phyloP scores from a whole-genome alignment of 1,284 basidiomycete species.

The Boletus semigastroideus region DNA sequence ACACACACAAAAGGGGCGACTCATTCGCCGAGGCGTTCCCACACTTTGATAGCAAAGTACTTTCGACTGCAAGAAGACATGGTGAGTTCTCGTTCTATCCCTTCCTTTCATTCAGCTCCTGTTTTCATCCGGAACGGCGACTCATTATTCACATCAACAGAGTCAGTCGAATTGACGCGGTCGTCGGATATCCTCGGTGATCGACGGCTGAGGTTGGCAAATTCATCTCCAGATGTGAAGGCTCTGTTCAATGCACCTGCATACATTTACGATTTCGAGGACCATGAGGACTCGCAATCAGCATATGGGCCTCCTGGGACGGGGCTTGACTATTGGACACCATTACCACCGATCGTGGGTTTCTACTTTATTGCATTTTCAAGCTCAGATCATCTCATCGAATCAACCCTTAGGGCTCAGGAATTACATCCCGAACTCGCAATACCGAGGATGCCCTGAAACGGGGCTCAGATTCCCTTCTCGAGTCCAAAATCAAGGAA shows the following conservation, averaged over 20 bases:
- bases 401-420: slow-evolving; percentile 50
- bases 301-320: slow-evolving; percentile 49
- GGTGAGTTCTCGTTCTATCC: slow-evolving; percentile 41
- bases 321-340: slow-evolving; percentile 67
- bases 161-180: slow-evolving; percentile 74
- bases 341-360: slow-evolving; percentile 74
- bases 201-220: slow-evolving; percentile 77
- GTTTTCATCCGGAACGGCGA: slow-evolving; percentile 3
- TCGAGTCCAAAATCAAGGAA: slow-evolving; percentile 85
- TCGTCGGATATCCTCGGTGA: slow-evolving; percentile 71
- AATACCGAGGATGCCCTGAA: slow-evolving; percentile 75
- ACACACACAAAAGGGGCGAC: slow-evolving; percentile 81
- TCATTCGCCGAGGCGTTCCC: slow-evolving; percentile 95
- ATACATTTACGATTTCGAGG: slow-evolving; percentile 74
- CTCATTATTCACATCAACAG: slow-evolving; percentile 37
- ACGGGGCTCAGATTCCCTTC: slow-evolving; percentile 82
- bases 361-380: slow-evolving; percentile 13
- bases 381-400: slow-evolving; percentile 21
- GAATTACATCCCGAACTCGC: slow-evolving; percentile 60
- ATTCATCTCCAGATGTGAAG: slow-evolving; percentile 92
- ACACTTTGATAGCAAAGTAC: slow-evolving; percentile 94
- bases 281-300: slow-evolving; percentile 61
- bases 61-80: slow-evolving; percentile 73
- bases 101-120: slow-evolving; percentile 3
- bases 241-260: slow-evolving; percentile 86